A percentile compares a stretch with the other conserved stretches of the same genome.
These are phyloP conservation scores for Sugiyamaella boreocaroliniensis DNA, from an alignment of 805 yeast species.

Conservation along the genomic window DNA sequence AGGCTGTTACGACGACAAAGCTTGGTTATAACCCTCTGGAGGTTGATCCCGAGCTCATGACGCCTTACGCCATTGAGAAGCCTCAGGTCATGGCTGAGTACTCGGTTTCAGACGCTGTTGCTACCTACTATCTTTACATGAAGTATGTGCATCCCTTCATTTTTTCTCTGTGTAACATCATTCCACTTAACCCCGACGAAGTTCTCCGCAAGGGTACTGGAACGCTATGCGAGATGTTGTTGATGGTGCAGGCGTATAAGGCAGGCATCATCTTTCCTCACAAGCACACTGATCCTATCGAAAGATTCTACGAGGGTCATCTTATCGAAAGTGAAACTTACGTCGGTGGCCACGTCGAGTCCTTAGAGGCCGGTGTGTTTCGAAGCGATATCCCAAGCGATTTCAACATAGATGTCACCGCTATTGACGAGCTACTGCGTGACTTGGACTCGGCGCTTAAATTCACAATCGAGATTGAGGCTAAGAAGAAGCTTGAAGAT, in stretches of 20 bases:
- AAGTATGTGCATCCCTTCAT: conserved; percentile 97
- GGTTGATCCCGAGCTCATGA: conserved; percentile 95
- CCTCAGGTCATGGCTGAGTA: conserved; percentile 93
- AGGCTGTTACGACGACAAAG: conserved; percentile 94
- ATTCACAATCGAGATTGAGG: conserved; percentile 81
- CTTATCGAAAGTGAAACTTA: conserved; percentile 90
- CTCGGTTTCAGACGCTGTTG: conserved; percentile 99
- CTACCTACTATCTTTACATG: conserved; percentile 91
- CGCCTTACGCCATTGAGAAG: conserved; percentile 90
- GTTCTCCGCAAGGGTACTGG: conserved; percentile 96
- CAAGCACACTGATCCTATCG: conserved; percentile 90
- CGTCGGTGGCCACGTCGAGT: conserved; percentile 98
- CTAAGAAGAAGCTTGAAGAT: conserved; percentile 62
- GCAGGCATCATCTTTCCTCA: conserved; percentile 77
- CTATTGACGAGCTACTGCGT: conserved; percentile 67
- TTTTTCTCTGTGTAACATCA: conserved; percentile 88
- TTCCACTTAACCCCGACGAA: conserved; percentile 96
- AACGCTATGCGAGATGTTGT: conserved; percentile 93
- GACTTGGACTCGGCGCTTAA: conserved; percentile 72
- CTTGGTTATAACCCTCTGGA: conserved; percentile 95
- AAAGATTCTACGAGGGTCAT: conserved; percentile 91
- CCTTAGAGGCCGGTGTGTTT: conserved; percentile 96
- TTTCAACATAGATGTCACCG: conserved; percentile 74
- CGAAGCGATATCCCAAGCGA: conserved; percentile 75
- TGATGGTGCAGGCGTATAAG: conserved; percentile 90